Evolutionary conservation across 2,329 filamentous ascomycete genomes (phyloP).

Genomic region (Chlorencoelia australis): DNA sequence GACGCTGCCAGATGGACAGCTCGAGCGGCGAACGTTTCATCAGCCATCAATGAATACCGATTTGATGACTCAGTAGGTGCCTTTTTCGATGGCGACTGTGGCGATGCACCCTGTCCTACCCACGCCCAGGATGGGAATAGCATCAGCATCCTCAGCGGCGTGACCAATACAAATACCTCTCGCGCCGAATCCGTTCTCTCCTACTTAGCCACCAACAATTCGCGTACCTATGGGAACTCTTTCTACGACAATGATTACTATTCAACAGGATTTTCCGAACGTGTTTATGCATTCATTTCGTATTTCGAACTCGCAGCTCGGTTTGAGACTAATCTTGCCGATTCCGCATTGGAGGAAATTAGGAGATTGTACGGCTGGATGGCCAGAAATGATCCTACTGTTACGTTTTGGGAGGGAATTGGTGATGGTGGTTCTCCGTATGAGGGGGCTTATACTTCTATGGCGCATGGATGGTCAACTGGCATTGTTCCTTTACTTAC

Average conservation of each 20-base stretch:
- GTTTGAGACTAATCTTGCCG: constrained; percentile 29
- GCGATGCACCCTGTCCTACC: constrained; percentile 14
- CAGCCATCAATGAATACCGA: constrained; percentile 27
- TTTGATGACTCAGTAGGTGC: constrained; percentile 35
- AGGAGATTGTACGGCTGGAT: constrained; percentile 41
- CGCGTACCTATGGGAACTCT: constrained; percentile 37
- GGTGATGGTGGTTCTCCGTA: constrained; percentile 34
- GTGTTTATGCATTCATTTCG: constrained; percentile 42
- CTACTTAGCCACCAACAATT: constrained; percentile 31
- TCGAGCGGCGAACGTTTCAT: constrained; percentile 29
- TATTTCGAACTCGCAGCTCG: constrained; percentile 44
- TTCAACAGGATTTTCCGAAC: constrained; percentile 30
- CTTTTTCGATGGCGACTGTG: constrained; percentile 35
- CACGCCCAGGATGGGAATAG: constrained; percentile 44
- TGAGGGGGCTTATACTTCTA: constrained; percentile 36
- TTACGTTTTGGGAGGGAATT: constrained; percentile 44
- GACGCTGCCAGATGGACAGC: constrained; percentile 33
- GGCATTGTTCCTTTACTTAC: constrained; percentile 38
- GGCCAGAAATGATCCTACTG: constrained; percentile 34
- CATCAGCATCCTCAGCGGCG: constrained; percentile 34
- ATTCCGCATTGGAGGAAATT: constrained; percentile 35
- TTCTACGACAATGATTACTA: constrained; percentile 40
- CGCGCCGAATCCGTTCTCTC: constrained; percentile 29
- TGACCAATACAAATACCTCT: constrained; percentile 20
- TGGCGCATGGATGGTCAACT: constrained; percentile 42